Evolutionary conservation across 2,329 filamentous ascomycete species (phyloP).

Genomic region (Didymosphaeria variabile): DNA sequence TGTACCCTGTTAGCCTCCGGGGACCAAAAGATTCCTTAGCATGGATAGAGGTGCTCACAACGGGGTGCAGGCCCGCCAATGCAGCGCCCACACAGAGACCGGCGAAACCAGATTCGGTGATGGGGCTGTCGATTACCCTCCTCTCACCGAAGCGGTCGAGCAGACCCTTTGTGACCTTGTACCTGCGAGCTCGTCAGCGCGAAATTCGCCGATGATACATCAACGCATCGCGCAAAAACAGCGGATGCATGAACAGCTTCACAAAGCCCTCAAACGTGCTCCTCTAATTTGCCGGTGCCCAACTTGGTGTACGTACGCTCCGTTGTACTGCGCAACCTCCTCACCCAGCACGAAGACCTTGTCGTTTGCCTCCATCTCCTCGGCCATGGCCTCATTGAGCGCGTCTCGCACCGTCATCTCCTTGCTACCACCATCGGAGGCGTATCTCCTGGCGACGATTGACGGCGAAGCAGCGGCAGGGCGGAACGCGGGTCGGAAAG

Average conservation of each 20-base stretch:
- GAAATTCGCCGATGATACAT: constrained; percentile 12
- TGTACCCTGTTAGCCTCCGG: constrained; percentile 49
- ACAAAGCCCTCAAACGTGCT: neutral
- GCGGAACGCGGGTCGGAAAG: constrained; percentile 63
- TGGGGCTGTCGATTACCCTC: constrained; percentile 97
- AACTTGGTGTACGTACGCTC: constrained; percentile 68
- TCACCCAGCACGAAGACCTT: constrained; percentile 97
- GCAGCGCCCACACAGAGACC: constrained; percentile 95
- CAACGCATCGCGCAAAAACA: neutral
- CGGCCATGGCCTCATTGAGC: constrained; percentile 95
- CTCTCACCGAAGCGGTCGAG: constrained; percentile 97
- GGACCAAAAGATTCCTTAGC: neutral
- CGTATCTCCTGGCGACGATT: constrained; percentile 62
- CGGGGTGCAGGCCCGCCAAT: constrained; percentile 89
- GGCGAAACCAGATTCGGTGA: constrained; percentile 95
- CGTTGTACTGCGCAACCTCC: constrained; percentile 99
- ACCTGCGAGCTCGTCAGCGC: constrained; percentile 63
- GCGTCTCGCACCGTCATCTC: constrained; percentile 97
- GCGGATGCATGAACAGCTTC: neutral
- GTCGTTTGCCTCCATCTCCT: constrained; percentile 92
- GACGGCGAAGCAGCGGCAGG: constrained; percentile 57
- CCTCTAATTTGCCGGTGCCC: constrained; percentile 13
- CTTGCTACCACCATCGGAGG: constrained; percentile 72
- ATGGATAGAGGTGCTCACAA: constrained; percentile 68
- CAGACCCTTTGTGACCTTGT: constrained; percentile 99